Conservation (phyloP, 208 protist species). For the Acanthamoeba healyi region DNA sequence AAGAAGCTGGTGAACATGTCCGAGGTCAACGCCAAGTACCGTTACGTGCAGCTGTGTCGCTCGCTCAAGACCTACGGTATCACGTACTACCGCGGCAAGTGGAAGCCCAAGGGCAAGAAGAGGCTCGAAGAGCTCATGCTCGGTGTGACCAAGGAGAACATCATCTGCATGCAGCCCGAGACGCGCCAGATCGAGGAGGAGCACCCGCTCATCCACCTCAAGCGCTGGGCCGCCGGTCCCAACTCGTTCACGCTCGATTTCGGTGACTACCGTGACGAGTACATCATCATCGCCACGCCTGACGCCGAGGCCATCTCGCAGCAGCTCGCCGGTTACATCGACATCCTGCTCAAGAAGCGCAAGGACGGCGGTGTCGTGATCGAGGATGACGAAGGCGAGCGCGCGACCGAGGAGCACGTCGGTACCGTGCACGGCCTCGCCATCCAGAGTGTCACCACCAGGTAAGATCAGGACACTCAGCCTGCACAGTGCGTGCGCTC, state of each 20-base stretch:
- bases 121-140: slow-evolving; percentile 63
- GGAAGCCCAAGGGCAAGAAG: slow-evolving; percentile 77
- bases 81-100: slow-evolving; percentile 87
- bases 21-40: slow-evolving; percentile 90
- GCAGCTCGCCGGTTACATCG: slow-evolving; percentile 89
- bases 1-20: slow-evolving; percentile 87
- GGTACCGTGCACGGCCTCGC: slow-evolving; percentile 79
- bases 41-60: slow-evolving; percentile 90
- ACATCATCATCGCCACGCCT: slow-evolving; percentile 82
- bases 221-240: slow-evolving; percentile 87
- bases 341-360: slow-evolving; percentile 86
- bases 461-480: slow-evolving; percentile 10
- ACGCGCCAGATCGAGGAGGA: slow-evolving; percentile 77
- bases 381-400: slow-evolving; percentile 83
- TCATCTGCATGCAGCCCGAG: slow-evolving; percentile 75
- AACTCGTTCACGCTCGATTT: slow-evolving; percentile 91
- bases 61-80: slow-evolving; percentile 92
- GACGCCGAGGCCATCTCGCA: slow-evolving; percentile 87
- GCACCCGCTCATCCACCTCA: slow-evolving; percentile 87
- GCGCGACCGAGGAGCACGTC: slow-evolving; percentile 81
- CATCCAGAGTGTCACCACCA: slow-evolving; percentile 42
- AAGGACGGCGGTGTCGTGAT: slow-evolving; percentile 80
- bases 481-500: not conserved
- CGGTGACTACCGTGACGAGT: slow-evolving; percentile 89
- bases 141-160: slow-evolving; percentile 72